Evolutionary conservation across 805 yeast species (phyloP), one percentile per base, ranked within the genome.

Genomic region (Clavispora santaluciae): DNA sequence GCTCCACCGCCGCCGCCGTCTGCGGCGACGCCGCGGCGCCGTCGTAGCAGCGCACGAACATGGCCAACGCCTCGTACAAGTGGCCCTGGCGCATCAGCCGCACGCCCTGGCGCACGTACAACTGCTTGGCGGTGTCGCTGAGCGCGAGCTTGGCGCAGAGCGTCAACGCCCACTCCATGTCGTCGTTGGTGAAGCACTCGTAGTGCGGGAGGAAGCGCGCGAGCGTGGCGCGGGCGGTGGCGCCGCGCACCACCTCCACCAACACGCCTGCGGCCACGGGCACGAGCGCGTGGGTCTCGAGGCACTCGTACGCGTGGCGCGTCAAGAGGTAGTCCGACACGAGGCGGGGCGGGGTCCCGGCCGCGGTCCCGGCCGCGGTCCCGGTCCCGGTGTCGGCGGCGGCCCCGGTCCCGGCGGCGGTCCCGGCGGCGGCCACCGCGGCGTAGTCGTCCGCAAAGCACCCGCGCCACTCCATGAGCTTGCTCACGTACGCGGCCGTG

Each of bases 111-210:
- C 61, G 63, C 41, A 72, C 70, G 57, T 75, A 81, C 3, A 85
- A 64, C 23, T 71, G 66, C 42, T 71, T 70, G 0, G 85, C 78
- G 10, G 85, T 79, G 6, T 71, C 62, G n/a, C 78, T 69, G 31
- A 84, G 57, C 50, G 75, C 76, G 56, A 84, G 67, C 50, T 81
- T 73, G 10, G 89, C 85, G 63, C 91, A 83, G 5, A 85, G 67
- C 2, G 86, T 76, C 38, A 85, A 63, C 34, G 82, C 75, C 91
- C 91, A 85, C 58, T 85, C 93, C 45, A 83, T 70, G 55, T 85
- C 95, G 56, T 84, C 90, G 54, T 81, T 83, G 7, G 81, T 80
- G 40, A 72, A 63, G 53, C 79, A 80, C 33, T 79, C 69, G 54
- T 68, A 84, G 17, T 70, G 72, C 5, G 87, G 86, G 25, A 85